phyloP scores from a whole-genome alignment of 495 filamentous ascomycete species.

The Jackrogersella multiformis region DNA sequence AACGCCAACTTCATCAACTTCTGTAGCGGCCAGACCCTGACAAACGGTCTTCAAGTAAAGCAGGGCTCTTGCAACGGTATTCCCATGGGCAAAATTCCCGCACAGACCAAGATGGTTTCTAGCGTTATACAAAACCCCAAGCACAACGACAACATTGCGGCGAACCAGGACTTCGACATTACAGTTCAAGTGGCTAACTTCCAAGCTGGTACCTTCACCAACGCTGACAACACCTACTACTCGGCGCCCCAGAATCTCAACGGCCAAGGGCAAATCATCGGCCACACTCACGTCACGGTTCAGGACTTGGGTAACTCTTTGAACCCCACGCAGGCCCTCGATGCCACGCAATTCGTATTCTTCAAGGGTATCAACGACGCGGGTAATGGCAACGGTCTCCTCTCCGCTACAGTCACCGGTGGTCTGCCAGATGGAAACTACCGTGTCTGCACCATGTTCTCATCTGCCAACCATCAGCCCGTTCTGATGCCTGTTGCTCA shows the following conservation, averaged over 20 bases:
- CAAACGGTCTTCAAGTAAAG: conserved; percentile 72
- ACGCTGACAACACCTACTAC: conserved; percentile 72
- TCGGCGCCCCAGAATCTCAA: conserved; percentile 70
- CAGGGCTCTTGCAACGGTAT: conserved; percentile 78
- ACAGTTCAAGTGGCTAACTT: conserved; percentile 68
- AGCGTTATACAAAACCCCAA: conserved; percentile 67
- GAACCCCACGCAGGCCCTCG: conserved; percentile 62
- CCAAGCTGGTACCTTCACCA: conserved; percentile 71
- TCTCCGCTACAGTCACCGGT: conserved; percentile 64
- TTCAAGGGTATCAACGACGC: conserved; percentile 82
- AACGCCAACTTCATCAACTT: conserved; percentile 74
- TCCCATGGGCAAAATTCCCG: conserved; percentile 77
- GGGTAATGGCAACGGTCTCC: conserved; percentile 69
- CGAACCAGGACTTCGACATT: conserved; percentile 66
- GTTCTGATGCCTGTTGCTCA: conserved; percentile 81
- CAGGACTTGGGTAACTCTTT: conserved; percentile 65
- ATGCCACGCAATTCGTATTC: conserved; percentile 69
- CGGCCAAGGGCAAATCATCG: conserved; percentile 64
- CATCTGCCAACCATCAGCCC: conserved; percentile 77
- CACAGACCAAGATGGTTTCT: conserved; percentile 70
- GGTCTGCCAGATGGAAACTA: conserved; percentile 74
- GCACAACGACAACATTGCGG: conserved; percentile 56
- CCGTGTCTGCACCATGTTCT: conserved; percentile 76
- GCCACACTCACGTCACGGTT: conserved; percentile 77
- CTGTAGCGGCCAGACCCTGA: conserved; percentile 71